phyloP scores from a whole-genome alignment of 805 yeast species.

The Candida awuae region DNA sequence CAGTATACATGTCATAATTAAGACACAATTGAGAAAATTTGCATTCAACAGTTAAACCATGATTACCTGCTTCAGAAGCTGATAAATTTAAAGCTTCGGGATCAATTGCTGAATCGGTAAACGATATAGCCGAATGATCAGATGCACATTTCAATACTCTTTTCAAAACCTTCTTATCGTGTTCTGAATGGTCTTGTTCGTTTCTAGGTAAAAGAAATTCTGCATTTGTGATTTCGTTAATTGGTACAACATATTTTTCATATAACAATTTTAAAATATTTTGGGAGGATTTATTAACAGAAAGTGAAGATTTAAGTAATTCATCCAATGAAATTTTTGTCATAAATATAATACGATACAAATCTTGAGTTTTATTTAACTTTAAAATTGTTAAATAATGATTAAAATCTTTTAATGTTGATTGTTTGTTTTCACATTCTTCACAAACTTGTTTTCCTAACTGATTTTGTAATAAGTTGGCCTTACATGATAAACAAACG shows the following conservation, averaged over 20 bases:
- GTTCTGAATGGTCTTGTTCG: constrained; percentile 6
- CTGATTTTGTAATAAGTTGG: constrained; percentile 7
- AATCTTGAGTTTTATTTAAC: constrained; percentile 19
- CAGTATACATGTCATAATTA: constrained; percentile 21
- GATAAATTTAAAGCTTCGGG: constrained; percentile 17
- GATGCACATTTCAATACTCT: constrained; percentile 17
- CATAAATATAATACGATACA: constrained; percentile 21
- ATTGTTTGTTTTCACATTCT: constrained; percentile 19
- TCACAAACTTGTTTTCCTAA: constrained; percentile 19
- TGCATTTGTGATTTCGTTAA: constrained; percentile 24
- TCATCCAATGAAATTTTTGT: constrained; percentile 16
- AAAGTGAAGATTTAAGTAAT: constrained; percentile 17
- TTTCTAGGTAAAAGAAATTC: constrained; percentile 21
- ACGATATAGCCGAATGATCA: constrained; percentile 13
- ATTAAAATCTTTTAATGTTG: constrained; percentile 21
- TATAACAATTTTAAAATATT: constrained; percentile 20
- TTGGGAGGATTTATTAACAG: constrained; percentile 18
- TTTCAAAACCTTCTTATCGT: constrained; percentile 8
- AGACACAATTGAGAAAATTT: constrained; percentile 22
- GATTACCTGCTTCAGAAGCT: constrained; percentile 8
- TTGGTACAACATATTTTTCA: constrained; percentile 24
- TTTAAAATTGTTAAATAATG: constrained; percentile 21
- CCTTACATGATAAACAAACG: constrained; percentile 14
- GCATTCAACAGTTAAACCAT: constrained; percentile 15
- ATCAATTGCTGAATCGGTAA: constrained; percentile 18